Conservation (phyloP, 2,329 filamentous ascomycete genomes). For the Colletotrichum australisinense region DNA sequence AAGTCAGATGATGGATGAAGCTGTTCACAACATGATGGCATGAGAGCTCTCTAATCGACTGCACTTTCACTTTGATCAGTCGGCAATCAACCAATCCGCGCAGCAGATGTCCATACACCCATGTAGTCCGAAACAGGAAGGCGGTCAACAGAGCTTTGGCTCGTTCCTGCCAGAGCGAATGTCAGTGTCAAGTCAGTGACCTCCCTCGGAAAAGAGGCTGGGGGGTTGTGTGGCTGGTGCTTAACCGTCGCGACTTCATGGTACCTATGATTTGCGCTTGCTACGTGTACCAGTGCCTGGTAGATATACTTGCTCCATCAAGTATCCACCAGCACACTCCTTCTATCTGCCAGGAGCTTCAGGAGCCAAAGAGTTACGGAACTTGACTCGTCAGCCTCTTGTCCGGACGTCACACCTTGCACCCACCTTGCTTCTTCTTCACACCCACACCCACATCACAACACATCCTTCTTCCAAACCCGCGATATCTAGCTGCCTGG, state of each 20-base stretch:
- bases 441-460: constrained; percentile 19
- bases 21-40: neutral
- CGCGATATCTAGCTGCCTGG: constrained; percentile 31
- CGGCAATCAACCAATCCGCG: neutral
- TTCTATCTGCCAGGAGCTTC: constrained; percentile 36
- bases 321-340: constrained; percentile 24
- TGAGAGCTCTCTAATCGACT: constrained; percentile 4
- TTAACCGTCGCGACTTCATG: neutral
- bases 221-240: constrained; percentile 18
- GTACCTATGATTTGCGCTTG: neutral
- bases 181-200: constrained; percentile 2
- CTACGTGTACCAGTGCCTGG: neutral
- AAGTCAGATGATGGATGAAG: constrained; percentile 5
- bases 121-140: constrained; percentile 14
- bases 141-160: constrained; percentile 20
- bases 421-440: constrained; percentile 26
- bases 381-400: constrained; percentile 34
- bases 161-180: constrained; percentile 7
- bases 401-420: constrained; percentile 34
- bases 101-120: neutral
- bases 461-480: constrained; percentile 13
- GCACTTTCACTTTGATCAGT: constrained; percentile 2
- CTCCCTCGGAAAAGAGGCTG: constrained; percentile 13
- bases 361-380: constrained; percentile 24
- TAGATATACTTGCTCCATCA: constrained; percentile 2